Evolutionary conservation across 768 basidiomycete genomes (phyloP), one percentile per base, ranked within the genome.

Genomic region (Neoboletus brunneissimus): DNA sequence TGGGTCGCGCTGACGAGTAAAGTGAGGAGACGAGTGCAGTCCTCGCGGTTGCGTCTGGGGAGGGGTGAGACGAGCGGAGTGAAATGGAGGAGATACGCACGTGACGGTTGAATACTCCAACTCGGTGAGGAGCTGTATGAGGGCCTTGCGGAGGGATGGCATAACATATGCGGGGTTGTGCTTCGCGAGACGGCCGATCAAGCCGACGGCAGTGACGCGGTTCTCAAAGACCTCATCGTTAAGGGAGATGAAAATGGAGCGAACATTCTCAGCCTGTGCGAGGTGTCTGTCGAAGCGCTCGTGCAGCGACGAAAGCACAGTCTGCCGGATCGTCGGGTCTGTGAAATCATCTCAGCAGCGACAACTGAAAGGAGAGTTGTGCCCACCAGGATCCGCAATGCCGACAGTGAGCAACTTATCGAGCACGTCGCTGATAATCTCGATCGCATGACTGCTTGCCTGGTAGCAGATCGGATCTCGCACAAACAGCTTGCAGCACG

Each of bases 91-190:
- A 66, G 27, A 54, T 27, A 85, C 94, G 77, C 74, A 88, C 86
- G 77, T 78, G 49, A 94, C 86, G 2, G 91, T 94, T 4, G 94
- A 93, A 67, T 98, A 98, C 74, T 98, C 95, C 37, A 99, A 76
- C 73, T 98, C 97, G 0, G 97, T 98, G 55, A 99, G 77, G 8
- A 99, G 81, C 68, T 98, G 96, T 53, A 98, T 97, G 56, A 99
- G 78, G 1, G 94, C 88, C 72, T 98, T 98, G 46, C 97, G 83
- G 23, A 99, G 77, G 4, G 93, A 94, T 10, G 97, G 96, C 89
- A 99, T 98, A 20, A 99, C 94, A 76, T 98, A 97, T 16, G 97
- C 97, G 0, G 97, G 97, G 66, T 99, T 99, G 72, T 96, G 91
- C 63, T 86, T 85, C 4, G 95, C 92, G 25, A 99, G 82, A 27